phyloP scores from a whole-genome alignment of 495 filamentous ascomycete genomes.

The Tuber brumale region DNA sequence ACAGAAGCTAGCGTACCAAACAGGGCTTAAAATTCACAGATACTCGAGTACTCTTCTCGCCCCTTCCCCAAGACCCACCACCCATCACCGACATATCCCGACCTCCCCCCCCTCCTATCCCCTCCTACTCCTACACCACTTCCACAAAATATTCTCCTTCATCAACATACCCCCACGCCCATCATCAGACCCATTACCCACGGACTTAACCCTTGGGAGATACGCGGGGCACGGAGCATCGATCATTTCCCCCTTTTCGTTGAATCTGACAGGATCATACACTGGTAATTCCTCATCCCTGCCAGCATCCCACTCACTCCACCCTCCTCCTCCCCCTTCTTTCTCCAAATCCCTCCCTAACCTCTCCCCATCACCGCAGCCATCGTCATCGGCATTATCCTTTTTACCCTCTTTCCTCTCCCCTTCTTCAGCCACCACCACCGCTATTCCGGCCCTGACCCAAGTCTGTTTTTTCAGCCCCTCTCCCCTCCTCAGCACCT shows the following conservation, averaged over 20 bases:
- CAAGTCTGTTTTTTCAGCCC: neutral
- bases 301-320: neutral
- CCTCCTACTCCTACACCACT: neutral
- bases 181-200: no score
- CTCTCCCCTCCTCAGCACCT: conserved; percentile 7
- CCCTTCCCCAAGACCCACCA: neutral
- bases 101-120: neutral
- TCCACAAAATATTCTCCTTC: neutral
- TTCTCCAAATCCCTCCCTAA: neutral
- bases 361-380: conserved; percentile 22
- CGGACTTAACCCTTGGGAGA: neutral
- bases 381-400: neutral
- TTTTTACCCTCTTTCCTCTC: conserved; percentile 5
- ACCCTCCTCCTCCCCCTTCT: neutral
- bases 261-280: neutral
- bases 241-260: conserved; percentile 1
- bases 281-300: neutral
- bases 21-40: no score
- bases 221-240: neutral
- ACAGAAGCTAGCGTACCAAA: no score
- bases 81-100: neutral
- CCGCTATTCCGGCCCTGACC: neutral
- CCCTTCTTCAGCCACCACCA: conserved; percentile 7
- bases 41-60: neutral
- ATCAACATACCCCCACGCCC: neutral